Evolutionary conservation across 768 basidiomycete genomes (phyloP), one percentile per base, ranked within the genome.

Genomic region (Dictyophora rubrovolvata): DNA sequence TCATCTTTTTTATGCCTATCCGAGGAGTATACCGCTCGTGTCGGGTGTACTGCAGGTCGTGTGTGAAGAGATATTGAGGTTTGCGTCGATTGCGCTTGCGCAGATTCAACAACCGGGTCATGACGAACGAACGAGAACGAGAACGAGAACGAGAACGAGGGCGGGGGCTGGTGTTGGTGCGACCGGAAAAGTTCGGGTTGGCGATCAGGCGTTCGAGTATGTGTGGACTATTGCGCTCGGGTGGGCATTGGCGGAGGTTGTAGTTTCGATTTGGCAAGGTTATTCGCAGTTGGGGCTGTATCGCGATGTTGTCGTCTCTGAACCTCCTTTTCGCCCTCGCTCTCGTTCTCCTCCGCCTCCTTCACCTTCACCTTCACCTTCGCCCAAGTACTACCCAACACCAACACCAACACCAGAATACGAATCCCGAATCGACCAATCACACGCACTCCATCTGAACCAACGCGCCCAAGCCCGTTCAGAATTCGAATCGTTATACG

Each of bases 191-290:
- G 18, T 59, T 48, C 1, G 50, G 7, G 55, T 56, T 6, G 72
- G 69, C 57, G 75, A 83, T 62, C 65, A 73, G 1, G 79, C 81
- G 3, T 92, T 92, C 72, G 68, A 71, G 20, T 76, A 80, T 33
- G 80, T 86, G 3, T 90, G 89, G 87, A 88, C 84, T 84, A 71
- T 88, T 37, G 84, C 85, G 1, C 73, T 91, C 1, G 86, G 86
- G 0, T 89, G 85, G 84, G 85, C 86, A 12, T 70, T 79, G 7
- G 84, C 82, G 4, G 89, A 89, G 63, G 84, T 84, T 5, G 62
- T 78, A 20, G 81, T 82, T 0, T 80, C 82, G 5, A 75, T 90
- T 54, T 72, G 73, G 55, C 89, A 90, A 67, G 87, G 86, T 9
- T 92, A 88, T 65, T 79, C 79, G 52, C 79, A 81, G 28, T 77